phyloP scores from a whole-genome alignment of 306 rosid species.

The Dryas alaskensis region DNA sequence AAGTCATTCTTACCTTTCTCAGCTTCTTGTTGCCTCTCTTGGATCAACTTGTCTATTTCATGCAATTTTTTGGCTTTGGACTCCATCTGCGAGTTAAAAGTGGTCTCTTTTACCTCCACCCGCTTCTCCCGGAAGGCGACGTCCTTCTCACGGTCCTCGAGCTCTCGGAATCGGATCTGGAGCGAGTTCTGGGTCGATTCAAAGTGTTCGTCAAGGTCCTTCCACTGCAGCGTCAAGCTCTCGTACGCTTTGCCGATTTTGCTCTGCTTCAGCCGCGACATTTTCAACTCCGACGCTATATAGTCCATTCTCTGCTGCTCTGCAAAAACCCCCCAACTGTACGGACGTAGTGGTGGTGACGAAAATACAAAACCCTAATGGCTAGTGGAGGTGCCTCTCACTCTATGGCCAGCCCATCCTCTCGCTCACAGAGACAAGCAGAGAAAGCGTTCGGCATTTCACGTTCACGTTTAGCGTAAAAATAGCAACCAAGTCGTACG shows the following conservation, averaged over 20 bases:
- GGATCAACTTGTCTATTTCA: neutral
- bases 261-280: neutral
- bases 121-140: constrained; percentile 7
- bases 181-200: constrained; percentile 27
- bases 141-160: constrained; percentile 9
- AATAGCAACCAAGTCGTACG: too few species aligned
- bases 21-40: neutral
- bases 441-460: neutral
- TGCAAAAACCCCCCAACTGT: neutral
- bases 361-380: neutral
- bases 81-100: neutral
- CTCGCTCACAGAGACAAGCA: neutral
- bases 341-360: neutral
- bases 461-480: too few species aligned
- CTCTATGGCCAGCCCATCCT: neutral
- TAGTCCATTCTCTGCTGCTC: neutral
- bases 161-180: neutral
- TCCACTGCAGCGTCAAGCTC: neutral
- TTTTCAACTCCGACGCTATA: neutral
- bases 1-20: neutral
- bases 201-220: constrained; percentile 33
- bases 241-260: neutral
- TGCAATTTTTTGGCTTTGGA: neutral
- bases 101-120: constrained; percentile 3
- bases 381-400: too few species aligned